phyloP scores from a whole-genome alignment of 495 filamentous ascomycete genomes.

The Penicillium crystallinum region DNA sequence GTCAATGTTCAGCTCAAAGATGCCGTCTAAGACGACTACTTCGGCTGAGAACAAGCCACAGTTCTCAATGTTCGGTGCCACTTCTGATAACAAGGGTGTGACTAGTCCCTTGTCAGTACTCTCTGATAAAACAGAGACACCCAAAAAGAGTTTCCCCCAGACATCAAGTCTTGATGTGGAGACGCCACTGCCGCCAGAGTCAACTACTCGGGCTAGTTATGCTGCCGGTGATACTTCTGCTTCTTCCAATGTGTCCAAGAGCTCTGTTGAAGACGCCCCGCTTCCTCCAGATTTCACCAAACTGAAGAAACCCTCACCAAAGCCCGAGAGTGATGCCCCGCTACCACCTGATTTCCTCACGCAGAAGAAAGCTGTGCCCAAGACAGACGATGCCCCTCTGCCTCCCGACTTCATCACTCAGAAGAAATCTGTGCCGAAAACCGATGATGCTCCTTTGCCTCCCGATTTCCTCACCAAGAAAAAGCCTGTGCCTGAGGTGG shows the following conservation, averaged over 20 bases:
- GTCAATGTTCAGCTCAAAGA: conserved; percentile 34
- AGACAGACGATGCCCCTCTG: conserved; percentile 30
- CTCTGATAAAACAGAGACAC: conserved; percentile 36
- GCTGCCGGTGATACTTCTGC: conserved; percentile 62
- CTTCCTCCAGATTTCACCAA: conserved; percentile 23
- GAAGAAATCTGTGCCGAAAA: conserved; percentile 24
- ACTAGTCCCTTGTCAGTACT: conserved; percentile 30
- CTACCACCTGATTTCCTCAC: conserved; percentile 30
- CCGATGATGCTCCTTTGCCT: conserved; percentile 51
- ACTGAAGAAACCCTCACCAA: conserved; percentile 6
- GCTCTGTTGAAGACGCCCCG: conserved; percentile 42
- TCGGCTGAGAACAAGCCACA: conserved; percentile 30
- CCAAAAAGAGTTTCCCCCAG: conserved; percentile 19
- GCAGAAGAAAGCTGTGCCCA: conserved; percentile 1
- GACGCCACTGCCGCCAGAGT: conserved; percentile 69
- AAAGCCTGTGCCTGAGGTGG: conserved; percentile 28
- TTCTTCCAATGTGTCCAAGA: conserved; percentile 55
- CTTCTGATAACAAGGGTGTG: conserved; percentile 18
- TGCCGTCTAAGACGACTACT: conserved; percentile 28
- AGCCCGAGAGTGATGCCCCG: conserved; percentile 26
- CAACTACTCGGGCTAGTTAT: conserved; percentile 64
- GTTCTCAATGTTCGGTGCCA: conserved; percentile 35
- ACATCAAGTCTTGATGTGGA: conserved; percentile 29
- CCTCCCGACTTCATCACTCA: conserved; percentile 25
- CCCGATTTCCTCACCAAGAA: conserved; percentile 20